Evolutionary conservation across 805 yeast genomes (phyloP), one percentile per base, ranked within the genome.

Genomic region (Ogataea siamensis): DNA sequence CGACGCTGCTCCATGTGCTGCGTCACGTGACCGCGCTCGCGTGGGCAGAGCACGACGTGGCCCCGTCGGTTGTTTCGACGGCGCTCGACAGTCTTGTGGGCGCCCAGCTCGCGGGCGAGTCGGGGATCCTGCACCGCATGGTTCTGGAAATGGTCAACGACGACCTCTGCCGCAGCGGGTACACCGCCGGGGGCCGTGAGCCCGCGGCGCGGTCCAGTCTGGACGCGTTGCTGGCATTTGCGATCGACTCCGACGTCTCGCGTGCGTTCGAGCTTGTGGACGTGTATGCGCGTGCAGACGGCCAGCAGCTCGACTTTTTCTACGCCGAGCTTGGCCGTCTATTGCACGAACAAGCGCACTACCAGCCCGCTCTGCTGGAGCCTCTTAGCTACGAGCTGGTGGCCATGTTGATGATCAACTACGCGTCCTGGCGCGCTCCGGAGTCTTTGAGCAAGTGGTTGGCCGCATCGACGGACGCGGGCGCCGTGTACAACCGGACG

Each of bases 1-100:
- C 74, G 6, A 73, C 81, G 9, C 53, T 79, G 22, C 62, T 75
- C 5, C 74, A 76, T n/a, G 72, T 79, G 2, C 30, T 56, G 15
- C 46, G 47, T 24, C 45, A 37, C n/a, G 14, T 58, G 16, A 40
- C 50, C 7, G 40, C 42, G 18, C 33, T 37, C 24, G 35, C 49
- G 13, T 50, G 60, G 57, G 6, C 34, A 2, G 39, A 37, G 22
- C 42, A 42, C 20, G 38, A 36, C 5, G 30, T 28, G 7, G 45
- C 46, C 7, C 12, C 37, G 8, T 11, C 24, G 1, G 38, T 54
- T 2, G 27, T 54, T 11, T 34, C 47, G 5, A 45, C 38, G 22
- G 47, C 52, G 15, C 26, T 58, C 9, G 40, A 39, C 19, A 53
- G 49, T 21, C 32, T 59, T 6, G 37, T 58, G 19, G 41, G 36